Percentiles rank a stretch among this genome's conserved stretches.
phyloP scores from a whole-genome alignment of 495 filamentous ascomycete species.

The Margaritispora aquatica region DNA sequence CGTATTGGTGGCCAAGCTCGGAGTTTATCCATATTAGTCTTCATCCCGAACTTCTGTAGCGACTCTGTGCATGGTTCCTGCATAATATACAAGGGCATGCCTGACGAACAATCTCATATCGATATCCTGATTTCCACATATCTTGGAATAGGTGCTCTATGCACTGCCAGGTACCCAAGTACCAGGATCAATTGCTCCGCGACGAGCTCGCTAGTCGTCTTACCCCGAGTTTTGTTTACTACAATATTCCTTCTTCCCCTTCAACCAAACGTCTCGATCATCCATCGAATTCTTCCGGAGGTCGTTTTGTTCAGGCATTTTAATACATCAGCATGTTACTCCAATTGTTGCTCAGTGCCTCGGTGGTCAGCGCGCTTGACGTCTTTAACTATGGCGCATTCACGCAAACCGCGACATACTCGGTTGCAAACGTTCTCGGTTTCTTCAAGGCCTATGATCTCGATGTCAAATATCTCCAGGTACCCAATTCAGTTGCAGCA shows the following conservation, averaged over 20 bases:
- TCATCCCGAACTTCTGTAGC: too few relatives aligned
- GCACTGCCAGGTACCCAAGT: too few relatives aligned
- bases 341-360: conserved; percentile 2
- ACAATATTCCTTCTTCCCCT: background rate
- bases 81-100: too few relatives aligned
- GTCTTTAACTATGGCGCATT: conserved; percentile 10
- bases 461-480: conserved; percentile 25
- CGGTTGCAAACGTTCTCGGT: conserved; percentile 26
- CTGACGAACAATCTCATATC: too few relatives aligned
- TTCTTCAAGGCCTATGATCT: conserved; percentile 26
- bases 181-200: too few relatives aligned
- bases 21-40: too few relatives aligned
- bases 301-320: too few relatives aligned
- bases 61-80: too few relatives aligned
- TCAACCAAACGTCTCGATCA: background rate
- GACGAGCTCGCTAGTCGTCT: background rate
- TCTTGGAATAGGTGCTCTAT: too few relatives aligned
- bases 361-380: background rate
- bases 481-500: conserved; percentile 25
- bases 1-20: too few relatives aligned
- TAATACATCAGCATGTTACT: background rate
- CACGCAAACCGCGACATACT: conserved; percentile 24
- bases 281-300: background rate
- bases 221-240: background rate
- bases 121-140: too few relatives aligned